A percentile compares a stretch with the other conserved stretches of the same genome.
Evolutionary conservation across 2,329 filamentous ascomycete genomes (phyloP).

Genomic region (Aureobasidium sp.): DNA sequence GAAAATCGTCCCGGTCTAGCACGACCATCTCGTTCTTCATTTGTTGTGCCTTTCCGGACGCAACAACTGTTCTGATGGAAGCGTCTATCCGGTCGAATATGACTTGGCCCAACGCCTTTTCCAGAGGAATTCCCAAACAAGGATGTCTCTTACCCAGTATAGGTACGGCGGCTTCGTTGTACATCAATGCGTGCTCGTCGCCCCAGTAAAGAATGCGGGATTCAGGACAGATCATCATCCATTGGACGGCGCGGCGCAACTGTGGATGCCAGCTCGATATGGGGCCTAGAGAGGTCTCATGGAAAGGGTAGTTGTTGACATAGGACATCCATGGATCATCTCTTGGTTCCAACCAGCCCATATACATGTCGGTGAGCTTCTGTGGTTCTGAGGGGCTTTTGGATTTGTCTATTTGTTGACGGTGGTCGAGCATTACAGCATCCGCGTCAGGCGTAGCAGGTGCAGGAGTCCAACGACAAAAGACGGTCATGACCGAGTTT

Average conservation of each 20-base stretch:
- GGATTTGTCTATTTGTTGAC: background rate
- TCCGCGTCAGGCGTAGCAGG: background rate
- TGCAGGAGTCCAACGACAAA: background rate
- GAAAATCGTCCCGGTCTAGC: conserved; percentile 15
- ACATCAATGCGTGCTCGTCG: conserved; percentile 24
- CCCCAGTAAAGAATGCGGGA: conserved; percentile 24
- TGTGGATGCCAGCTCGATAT: conserved; percentile 20
- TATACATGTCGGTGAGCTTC: background rate
- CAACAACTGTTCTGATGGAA: background rate
- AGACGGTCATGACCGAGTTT: background rate
- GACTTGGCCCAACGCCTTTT: conserved; percentile 2
- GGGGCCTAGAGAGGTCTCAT: conserved; percentile 19
- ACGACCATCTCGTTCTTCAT: background rate
- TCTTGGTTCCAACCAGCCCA: background rate
- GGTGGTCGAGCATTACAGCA: background rate
- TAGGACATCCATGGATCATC: conserved; percentile 12
- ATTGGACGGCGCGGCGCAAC: conserved; percentile 18
- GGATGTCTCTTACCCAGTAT: conserved; percentile 24
- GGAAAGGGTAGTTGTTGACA: conserved; percentile 21
- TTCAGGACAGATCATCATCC: conserved; percentile 23
- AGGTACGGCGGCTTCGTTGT: conserved; percentile 28
- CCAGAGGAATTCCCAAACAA: conserved; percentile 13
- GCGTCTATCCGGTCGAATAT: background rate
- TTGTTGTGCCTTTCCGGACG: background rate
- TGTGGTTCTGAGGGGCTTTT: background rate